Conservation (phyloP, 2,329 filamentous ascomycete species). For the Aureobasidium sp. region DNA sequence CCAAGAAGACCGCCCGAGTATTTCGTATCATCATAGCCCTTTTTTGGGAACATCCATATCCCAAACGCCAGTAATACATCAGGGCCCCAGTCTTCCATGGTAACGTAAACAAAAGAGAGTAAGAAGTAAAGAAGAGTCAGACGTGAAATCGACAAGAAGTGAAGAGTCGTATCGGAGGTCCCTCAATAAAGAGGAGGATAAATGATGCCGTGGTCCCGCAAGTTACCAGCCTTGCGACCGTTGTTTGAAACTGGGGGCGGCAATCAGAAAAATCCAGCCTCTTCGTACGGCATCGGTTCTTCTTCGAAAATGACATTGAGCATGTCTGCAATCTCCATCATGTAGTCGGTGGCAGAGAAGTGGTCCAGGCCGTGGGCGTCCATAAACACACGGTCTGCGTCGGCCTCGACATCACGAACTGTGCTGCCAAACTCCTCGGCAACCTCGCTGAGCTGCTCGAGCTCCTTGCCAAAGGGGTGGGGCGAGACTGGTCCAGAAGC, state of each 20-base stretch:
- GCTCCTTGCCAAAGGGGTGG: conserved; percentile 80
- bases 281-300: conserved; percentile 16
- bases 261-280: conserved; percentile 20
- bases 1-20: conserved; percentile 14
- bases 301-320: conserved; percentile 38
- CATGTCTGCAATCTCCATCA: conserved; percentile 66
- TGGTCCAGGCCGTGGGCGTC: conserved; percentile 59
- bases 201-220: conserved; percentile 7
- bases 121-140: conserved; percentile 6
- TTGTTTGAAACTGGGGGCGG: conserved; percentile 1
- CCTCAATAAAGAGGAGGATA: neutral
- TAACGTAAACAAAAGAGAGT: conserved; percentile 13
- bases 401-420: conserved; percentile 52
- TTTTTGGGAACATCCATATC: conserved; percentile 10
- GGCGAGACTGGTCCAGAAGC: conserved; percentile 33
- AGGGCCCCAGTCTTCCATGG: conserved; percentile 10
- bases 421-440: conserved; percentile 70
- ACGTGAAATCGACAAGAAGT: conserved; percentile 13
- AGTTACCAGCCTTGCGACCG: conserved; percentile 15
- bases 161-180: conserved; percentile 7
- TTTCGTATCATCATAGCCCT: conserved; percentile 10
- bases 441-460: conserved; percentile 86
- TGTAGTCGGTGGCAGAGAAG: conserved; percentile 73
- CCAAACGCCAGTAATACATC: conserved; percentile 12
- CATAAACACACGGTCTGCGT: conserved; percentile 68